Conservation (phyloP, 2,329 filamentous ascomycete genomes). For the Aspergillus caelatus region DNA sequence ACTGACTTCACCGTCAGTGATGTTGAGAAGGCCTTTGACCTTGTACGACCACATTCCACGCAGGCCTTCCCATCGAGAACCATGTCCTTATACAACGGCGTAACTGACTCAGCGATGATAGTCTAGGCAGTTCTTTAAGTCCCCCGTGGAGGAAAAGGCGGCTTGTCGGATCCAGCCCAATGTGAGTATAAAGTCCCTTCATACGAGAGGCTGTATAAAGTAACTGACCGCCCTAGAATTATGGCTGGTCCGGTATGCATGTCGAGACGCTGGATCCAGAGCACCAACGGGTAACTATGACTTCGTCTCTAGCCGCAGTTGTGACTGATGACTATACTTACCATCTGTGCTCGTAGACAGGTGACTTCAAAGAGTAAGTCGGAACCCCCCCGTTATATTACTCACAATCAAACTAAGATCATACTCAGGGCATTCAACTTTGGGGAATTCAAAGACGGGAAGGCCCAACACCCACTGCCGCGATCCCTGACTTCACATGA, state of each 20-base stretch:
- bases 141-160: constrained; percentile 71
- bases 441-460: constrained; percentile 70
- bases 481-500: constrained; percentile 62
- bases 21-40: constrained; percentile 71
- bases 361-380: constrained; percentile 83
- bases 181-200: constrained; percentile 34
- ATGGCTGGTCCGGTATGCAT: constrained; percentile 87
- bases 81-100: not conserved
- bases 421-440: constrained; percentile 82
- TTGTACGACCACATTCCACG: constrained; percentile 57
- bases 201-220: not conserved
- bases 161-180: constrained; percentile 71
- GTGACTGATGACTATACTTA: constrained; percentile 9
- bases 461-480: constrained; percentile 78
- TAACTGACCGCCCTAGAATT: constrained; percentile 60
- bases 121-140: constrained; percentile 73
- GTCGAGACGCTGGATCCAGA: constrained; percentile 84
- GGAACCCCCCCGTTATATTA: not conserved
- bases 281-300: constrained; percentile 67
- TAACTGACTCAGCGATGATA: constrained; percentile 35
- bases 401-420: constrained; percentile 6
- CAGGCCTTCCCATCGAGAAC: not conserved
- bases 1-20: constrained; percentile 67
- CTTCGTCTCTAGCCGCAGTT: not conserved
- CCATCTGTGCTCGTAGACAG: constrained; percentile 55